Evolutionary conservation across 345 rosid species (phyloP).

Genomic region (Eutrema heterophyllum): DNA sequence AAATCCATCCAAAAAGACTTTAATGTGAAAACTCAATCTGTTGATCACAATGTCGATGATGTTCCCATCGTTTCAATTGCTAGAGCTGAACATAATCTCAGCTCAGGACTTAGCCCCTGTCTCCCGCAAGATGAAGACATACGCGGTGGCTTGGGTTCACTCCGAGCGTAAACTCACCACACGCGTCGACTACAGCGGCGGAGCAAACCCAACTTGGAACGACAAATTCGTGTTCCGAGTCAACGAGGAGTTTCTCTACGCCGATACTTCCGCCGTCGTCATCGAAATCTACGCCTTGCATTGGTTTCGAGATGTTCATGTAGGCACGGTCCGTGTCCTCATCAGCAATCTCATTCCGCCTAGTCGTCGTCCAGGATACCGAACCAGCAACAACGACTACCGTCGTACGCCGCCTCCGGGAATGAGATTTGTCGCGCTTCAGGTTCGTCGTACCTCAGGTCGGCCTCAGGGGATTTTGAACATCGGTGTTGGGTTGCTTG

Average conservation of each 20-base stretch:
- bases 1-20: neutral
- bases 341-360: conserved; percentile 71
- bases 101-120: conserved; percentile 65
- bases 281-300: conserved; percentile 72
- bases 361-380: conserved; percentile 8
- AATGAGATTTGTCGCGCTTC: conserved; percentile 81
- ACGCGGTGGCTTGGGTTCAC: conserved; percentile 88
- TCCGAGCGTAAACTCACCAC: conserved; percentile 73
- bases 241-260: conserved; percentile 61
- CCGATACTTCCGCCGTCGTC: conserved; percentile 80
- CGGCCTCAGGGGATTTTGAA: conserved; percentile 86
- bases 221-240: conserved; percentile 90
- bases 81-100: conserved; percentile 80
- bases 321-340: conserved; percentile 74
- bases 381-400: conserved; percentile 10
- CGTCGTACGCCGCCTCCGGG: conserved; percentile 39
- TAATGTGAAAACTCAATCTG: neutral
- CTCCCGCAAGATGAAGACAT: conserved; percentile 62
- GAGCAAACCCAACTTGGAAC: conserved; percentile 81
- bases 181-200: conserved; percentile 56
- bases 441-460: conserved; percentile 77
- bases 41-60: conserved; percentile 34
- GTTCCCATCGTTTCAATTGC: conserved; percentile 58
- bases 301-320: conserved; percentile 81
- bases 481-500: conserved; percentile 76